phyloP scores from a whole-genome alignment of 1,139 yeast genomes.

The Scheffersomyces lignicola region DNA sequence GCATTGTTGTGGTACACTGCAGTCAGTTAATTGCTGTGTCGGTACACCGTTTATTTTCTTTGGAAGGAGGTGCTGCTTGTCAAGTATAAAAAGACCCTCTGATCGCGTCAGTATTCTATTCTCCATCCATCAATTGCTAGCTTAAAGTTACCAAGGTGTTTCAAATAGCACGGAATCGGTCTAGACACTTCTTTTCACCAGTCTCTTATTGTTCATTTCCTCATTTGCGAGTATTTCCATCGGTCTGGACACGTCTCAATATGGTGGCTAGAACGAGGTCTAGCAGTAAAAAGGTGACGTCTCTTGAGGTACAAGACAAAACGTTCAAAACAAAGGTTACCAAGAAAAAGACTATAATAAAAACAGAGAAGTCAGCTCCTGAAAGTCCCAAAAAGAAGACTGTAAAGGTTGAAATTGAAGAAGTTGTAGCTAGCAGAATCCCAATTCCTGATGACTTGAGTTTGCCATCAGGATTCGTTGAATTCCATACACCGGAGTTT shows the following conservation, averaged over 20 bases:
- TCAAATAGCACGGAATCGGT: too few species aligned
- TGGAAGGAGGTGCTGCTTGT: too few species aligned
- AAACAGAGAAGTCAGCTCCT: not conserved
- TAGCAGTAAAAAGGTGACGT: not conserved
- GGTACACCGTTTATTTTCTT: too few species aligned
- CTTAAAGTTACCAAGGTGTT: too few species aligned
- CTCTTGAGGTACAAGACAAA: not conserved
- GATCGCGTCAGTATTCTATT: too few species aligned
- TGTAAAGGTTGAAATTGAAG: slow-evolving; percentile 23
- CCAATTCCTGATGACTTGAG: slow-evolving; percentile 24
- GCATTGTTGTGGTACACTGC: too few species aligned
- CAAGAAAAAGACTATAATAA: slow-evolving; percentile 1
- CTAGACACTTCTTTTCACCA: too few species aligned
- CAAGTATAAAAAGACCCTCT: too few species aligned
- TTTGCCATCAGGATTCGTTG: slow-evolving; percentile 42
- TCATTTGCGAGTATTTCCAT: too few species aligned
- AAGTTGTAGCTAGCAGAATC: slow-evolving; percentile 22
- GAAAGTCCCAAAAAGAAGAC: slow-evolving; percentile 5
- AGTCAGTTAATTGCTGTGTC: too few species aligned
- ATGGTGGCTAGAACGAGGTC: slow-evolving; percentile 3
- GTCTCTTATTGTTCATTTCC: too few species aligned
- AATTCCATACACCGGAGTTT: slow-evolving; percentile 45
- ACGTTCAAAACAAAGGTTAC: not conserved
- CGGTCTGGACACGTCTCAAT: slow-evolving; percentile 4
- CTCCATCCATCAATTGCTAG: too few species aligned